Evolutionary conservation across 1,139 yeast species (phyloP).

Genomic region (Spathaspora sp.): DNA sequence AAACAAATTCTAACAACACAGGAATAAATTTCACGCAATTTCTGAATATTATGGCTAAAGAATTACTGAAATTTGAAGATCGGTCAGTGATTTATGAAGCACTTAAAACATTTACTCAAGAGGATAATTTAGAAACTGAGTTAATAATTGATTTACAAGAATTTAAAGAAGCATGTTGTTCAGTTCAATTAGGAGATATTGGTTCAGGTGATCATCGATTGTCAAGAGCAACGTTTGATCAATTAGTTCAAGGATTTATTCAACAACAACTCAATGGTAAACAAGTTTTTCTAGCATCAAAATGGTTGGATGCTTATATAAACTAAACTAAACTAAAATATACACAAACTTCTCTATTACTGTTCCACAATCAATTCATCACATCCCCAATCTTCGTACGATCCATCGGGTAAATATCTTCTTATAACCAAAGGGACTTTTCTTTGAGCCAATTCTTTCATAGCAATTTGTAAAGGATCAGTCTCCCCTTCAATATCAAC

Average conservation of each 20-base stretch:
- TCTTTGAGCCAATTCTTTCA: slow-evolving; percentile 93
- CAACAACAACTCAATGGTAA: slow-evolving; percentile 60
- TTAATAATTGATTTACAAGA: slow-evolving; percentile 48
- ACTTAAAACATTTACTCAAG: slow-evolving; percentile 58
- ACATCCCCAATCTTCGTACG: slow-evolving; percentile 98
- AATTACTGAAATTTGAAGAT: slow-evolving; percentile 58
- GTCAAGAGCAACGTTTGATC: slow-evolving; percentile 49
- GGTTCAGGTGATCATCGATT: slow-evolving; percentile 54
- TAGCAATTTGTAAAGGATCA: slow-evolving; percentile 97
- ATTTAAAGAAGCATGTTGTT: slow-evolving; percentile 49
- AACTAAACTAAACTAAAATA: slow-evolving; percentile 23
- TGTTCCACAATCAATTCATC: slow-evolving; percentile 93
- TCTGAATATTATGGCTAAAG: slow-evolving; percentile 64
- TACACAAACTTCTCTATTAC: slow-evolving; percentile 21
- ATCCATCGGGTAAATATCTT: slow-evolving; percentile 95
- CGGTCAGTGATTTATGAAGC: slow-evolving; percentile 62
- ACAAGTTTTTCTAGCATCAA: slow-evolving; percentile 51
- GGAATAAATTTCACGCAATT: slow-evolving; percentile 72
- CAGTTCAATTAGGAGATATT: slow-evolving; percentile 44
- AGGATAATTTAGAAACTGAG: slow-evolving; percentile 33
- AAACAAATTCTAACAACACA: slow-evolving; percentile 12
- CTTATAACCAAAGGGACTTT: slow-evolving; percentile 94
- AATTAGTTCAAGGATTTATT: slow-evolving; percentile 55
- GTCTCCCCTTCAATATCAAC: slow-evolving; percentile 99
- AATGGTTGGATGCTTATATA: slow-evolving; percentile 59